Conservation (phyloP, 169 alveolate species). For the Amoebophrya sp. region DNA sequence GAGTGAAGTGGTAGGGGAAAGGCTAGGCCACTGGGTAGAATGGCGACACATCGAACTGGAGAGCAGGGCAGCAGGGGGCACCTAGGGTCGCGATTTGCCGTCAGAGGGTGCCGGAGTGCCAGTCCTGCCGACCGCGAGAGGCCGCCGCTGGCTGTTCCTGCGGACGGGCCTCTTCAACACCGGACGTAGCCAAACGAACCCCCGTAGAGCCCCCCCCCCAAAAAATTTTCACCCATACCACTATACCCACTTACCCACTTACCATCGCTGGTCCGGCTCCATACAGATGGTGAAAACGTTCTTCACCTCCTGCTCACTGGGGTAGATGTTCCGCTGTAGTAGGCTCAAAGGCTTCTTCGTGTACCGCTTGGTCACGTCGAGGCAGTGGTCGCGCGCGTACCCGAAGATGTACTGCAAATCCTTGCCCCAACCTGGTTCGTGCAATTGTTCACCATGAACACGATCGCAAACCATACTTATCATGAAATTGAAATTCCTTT, state of each 20-base stretch:
- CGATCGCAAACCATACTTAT: too few relatives aligned
- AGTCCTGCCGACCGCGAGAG: background rate
- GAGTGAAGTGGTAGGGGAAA: too few relatives aligned
- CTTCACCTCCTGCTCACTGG: background rate
- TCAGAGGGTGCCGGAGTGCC: too few relatives aligned
- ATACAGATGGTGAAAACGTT: background rate
- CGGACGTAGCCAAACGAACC: too few relatives aligned
- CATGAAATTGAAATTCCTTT: too few relatives aligned
- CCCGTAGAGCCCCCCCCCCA: too few relatives aligned
- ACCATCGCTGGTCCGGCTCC: background rate
- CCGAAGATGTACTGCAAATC: background rate
- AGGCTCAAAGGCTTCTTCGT: background rate
- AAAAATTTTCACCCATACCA: background rate
- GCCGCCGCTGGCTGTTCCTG: background rate
- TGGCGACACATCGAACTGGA: too few relatives aligned
- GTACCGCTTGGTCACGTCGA: background rate
- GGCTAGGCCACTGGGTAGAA: too few relatives aligned
- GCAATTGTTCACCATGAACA: too few relatives aligned
- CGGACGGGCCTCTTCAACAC: too few relatives aligned
- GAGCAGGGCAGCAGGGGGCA: too few relatives aligned
- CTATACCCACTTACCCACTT: background rate
- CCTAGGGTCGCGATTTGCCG: too few relatives aligned
- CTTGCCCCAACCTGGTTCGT: slow-evolving; percentile 2
- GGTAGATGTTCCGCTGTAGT: background rate
- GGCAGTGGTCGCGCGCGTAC: background rate